These are phyloP conservation scores for Cytospora chrysosperma DNA, from an alignment of 2,329 filamentous ascomycete species.

Conservation along the genomic window DNA sequence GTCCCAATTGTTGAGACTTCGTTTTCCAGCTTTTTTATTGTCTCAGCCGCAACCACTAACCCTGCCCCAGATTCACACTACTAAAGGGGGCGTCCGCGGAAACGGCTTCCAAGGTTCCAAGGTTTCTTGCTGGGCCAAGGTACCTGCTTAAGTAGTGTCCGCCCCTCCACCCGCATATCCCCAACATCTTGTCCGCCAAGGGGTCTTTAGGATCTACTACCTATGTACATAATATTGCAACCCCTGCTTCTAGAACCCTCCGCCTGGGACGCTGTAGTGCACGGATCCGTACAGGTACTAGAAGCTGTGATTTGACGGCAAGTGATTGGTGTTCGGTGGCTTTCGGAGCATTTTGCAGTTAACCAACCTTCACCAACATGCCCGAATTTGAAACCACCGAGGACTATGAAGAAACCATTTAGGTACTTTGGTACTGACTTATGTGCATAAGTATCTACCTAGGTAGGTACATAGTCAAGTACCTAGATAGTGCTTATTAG, in stretches of 20 bases:
- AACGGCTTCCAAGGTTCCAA: too few relatives aligned
- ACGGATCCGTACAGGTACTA: neutral
- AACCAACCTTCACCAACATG: too few relatives aligned
- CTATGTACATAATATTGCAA: too few relatives aligned
- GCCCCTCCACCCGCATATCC: conserved; percentile 39
- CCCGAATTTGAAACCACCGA: neutral
- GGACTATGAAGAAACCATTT: neutral
- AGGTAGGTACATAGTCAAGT: neutral
- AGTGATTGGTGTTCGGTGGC: neutral
- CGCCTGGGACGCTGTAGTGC: neutral
- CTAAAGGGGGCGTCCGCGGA: neutral
- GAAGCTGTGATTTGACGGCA: neutral
- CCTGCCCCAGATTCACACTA: neutral
- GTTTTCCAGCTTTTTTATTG: neutral
- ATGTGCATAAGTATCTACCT: neutral
- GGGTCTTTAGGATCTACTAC: neutral
- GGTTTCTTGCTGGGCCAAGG: neutral
- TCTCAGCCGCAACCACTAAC: neutral
- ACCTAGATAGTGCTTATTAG: neutral
- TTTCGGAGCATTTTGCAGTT: neutral
- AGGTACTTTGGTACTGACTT: too few relatives aligned
- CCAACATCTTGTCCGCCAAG: conserved; percentile 43
- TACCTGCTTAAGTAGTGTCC: conserved; percentile 7
- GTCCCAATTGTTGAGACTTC: conserved; percentile 24
- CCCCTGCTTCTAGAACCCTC: neutral